phyloP scores from a whole-genome alignment of 169 alveolate species.

The Toxoplasma gondii region DNA sequence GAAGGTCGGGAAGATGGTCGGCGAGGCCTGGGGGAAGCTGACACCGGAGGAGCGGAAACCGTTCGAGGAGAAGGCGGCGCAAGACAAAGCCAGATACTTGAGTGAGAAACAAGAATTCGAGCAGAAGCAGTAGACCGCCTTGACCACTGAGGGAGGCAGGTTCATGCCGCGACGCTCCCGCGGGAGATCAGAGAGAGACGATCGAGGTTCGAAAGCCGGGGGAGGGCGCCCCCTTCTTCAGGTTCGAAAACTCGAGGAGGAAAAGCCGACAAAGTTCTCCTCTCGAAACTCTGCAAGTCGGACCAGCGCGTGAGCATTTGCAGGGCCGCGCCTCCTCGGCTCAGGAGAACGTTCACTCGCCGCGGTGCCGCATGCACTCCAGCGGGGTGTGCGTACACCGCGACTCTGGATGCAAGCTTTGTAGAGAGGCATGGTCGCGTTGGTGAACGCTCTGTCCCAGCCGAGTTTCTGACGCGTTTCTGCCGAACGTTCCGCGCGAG shows the following conservation, averaged over 20 bases:
- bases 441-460: too few relatives aligned
- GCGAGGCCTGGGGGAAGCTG: slow-evolving; percentile 74
- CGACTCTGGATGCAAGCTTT: not conserved
- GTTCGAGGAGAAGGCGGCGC: slow-evolving; percentile 72
- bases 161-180: too few relatives aligned
- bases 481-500: too few relatives aligned
- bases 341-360: not conserved
- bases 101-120: slow-evolving; percentile 65
- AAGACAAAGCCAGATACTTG: slow-evolving; percentile 72
- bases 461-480: too few relatives aligned
- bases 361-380: not conserved
- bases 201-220: not conserved
- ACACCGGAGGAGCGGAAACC: slow-evolving; percentile 69
- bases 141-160: too few relatives aligned
- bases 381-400: not conserved
- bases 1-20: slow-evolving; percentile 72
- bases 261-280: not conserved
- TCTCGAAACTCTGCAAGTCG: too few relatives aligned
- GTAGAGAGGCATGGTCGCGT: too few relatives aligned
- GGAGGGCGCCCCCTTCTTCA: not conserved
- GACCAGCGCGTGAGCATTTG: too few relatives aligned
- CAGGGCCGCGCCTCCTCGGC: too few relatives aligned
- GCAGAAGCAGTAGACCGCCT: not conserved
- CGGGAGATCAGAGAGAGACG: too few relatives aligned
- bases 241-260: not conserved